These are phyloP conservation scores for Candida fluviatilis DNA, from an alignment of 805 yeast genomes.

Conservation along the genomic window DNA sequence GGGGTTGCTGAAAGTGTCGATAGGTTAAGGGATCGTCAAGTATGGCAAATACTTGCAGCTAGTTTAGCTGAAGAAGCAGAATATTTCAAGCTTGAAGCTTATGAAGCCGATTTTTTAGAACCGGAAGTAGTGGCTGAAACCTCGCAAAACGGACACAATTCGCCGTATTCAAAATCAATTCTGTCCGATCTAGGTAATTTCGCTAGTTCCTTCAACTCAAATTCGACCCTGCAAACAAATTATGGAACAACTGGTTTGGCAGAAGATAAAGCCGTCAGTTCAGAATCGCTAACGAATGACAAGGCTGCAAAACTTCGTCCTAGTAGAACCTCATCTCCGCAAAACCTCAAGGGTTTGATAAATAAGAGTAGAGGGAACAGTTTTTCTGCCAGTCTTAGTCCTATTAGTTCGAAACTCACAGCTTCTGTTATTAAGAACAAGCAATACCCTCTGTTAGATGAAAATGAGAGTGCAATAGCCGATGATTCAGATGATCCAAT, in stretches of 20 bases:
- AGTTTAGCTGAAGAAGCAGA: constrained; percentile 32
- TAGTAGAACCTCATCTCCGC: constrained; percentile 14
- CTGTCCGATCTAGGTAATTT: constrained; percentile 37
- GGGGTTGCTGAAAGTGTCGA: constrained; percentile 50
- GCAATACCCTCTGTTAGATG: constrained; percentile 11
- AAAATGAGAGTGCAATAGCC: constrained; percentile 21
- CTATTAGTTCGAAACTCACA: constrained; percentile 12
- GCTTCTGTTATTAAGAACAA: constrained; percentile 10
- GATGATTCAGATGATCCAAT: constrained; percentile 12
- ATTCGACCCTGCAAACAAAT: constrained; percentile 37
- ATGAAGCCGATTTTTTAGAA: not conserved
- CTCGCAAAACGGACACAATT: not conserved
- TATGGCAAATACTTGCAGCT: constrained; percentile 57
- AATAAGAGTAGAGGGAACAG: constrained; percentile 17
- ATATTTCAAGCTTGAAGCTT: not conserved
- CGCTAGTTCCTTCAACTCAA: constrained; percentile 39
- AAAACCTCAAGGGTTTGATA: constrained; percentile 19
- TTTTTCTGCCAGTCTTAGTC: constrained; percentile 13
- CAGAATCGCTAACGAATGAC: constrained; percentile 8
- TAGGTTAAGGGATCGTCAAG: constrained; percentile 52
- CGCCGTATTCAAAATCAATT: constrained; percentile 15
- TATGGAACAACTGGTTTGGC: constrained; percentile 22
- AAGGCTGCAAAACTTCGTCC: not conserved
- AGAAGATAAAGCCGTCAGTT: constrained; percentile 9
- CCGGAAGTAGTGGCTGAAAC: constrained; percentile 1